phyloP scores from a whole-genome alignment of 2,329 filamentous ascomycete species.

The Xylariaceae sp. region DNA sequence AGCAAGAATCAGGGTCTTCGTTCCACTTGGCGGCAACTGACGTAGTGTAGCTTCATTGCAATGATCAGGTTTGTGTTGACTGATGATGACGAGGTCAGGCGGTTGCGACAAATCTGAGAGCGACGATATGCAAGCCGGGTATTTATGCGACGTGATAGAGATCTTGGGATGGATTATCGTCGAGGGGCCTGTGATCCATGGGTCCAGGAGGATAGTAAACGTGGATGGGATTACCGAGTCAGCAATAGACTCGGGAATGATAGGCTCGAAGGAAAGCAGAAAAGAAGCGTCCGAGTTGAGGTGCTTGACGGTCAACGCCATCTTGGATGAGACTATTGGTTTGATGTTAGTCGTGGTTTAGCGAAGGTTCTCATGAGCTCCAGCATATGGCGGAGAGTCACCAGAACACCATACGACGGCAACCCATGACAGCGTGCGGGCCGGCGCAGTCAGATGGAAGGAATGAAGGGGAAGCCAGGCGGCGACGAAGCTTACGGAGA shows the following conservation, averaged over 20 bases:
- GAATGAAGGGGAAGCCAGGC: background rate
- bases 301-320: slow-evolving; percentile 59
- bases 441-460: background rate
- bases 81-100: slow-evolving; percentile 43
- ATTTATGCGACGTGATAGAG: slow-evolving; percentile 52
- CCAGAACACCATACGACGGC: slow-evolving; percentile 5
- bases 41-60: slow-evolving; percentile 65
- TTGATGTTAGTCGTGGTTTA: slow-evolving; percentile 2
- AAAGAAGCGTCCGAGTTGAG: slow-evolving; percentile 62
- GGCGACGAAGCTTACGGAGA: background rate
- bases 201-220: slow-evolving; percentile 66
- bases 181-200: slow-evolving; percentile 60
- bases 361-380: slow-evolving; percentile 4
- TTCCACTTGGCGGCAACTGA: slow-evolving; percentile 49
- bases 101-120: slow-evolving; percentile 38
- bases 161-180: slow-evolving; percentile 57
- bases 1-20: slow-evolving; percentile 58
- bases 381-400: slow-evolving; percentile 16
- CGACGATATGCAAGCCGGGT: slow-evolving; percentile 51
- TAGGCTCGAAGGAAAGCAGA: slow-evolving; percentile 56
- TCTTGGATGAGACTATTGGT: slow-evolving; percentile 29
- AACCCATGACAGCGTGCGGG: background rate
- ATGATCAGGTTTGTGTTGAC: slow-evolving; percentile 53
- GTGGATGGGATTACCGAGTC: slow-evolving; percentile 37
- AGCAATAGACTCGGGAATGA: slow-evolving; percentile 37